phyloP scores from a whole-genome alignment of 2,329 filamentous ascomycete species.

The Madurella mycetomatis region DNA sequence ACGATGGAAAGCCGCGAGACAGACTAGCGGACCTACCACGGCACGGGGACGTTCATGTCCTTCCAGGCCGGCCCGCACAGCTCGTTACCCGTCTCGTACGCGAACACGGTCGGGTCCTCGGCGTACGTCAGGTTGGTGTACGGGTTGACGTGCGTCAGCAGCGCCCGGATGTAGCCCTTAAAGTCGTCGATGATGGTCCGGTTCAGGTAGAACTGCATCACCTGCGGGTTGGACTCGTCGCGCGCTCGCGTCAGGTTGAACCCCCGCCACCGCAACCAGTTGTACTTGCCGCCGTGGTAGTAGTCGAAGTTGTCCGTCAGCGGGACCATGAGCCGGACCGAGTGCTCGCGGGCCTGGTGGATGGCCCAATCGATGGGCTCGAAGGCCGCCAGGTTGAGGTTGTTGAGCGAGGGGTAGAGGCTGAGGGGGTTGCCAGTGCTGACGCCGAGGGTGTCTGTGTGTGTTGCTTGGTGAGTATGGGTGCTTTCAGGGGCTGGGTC shows the following conservation, averaged over 20 bases:
- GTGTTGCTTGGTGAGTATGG: no score
- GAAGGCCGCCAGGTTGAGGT: no score
- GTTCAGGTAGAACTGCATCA: slow-evolving; percentile 46
- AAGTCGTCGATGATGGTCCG: slow-evolving; percentile 38
- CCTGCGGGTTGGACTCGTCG: slow-evolving; percentile 35
- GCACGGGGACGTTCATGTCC: no score
- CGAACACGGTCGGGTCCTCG: slow-evolving; percentile 47
- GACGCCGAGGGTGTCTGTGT: no score
- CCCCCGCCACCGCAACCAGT: slow-evolving; percentile 44
- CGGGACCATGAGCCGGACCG: slow-evolving; percentile 41
- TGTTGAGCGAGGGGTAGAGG: no score
- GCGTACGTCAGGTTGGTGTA: slow-evolving; percentile 44
- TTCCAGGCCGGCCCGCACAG: slow-evolving; percentile 35
- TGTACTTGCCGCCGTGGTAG: slow-evolving; percentile 48
- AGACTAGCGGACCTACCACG: no score
- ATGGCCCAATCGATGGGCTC: no score
- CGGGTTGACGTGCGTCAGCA: slow-evolving; percentile 43
- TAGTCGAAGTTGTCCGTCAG: slow-evolving; percentile 47
- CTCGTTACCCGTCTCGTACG: slow-evolving; percentile 47
- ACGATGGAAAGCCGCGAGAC: no score
- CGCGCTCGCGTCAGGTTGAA: slow-evolving; percentile 37
- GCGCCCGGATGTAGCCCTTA: slow-evolving; percentile 41
- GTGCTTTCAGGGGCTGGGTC: no score
- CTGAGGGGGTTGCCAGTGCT: no score
- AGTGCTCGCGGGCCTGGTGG: slow-evolving; percentile 36